Evolutionary conservation across 1,284 basidiomycete species (phyloP).

Genomic region (Neolentinus lepideus): DNA sequence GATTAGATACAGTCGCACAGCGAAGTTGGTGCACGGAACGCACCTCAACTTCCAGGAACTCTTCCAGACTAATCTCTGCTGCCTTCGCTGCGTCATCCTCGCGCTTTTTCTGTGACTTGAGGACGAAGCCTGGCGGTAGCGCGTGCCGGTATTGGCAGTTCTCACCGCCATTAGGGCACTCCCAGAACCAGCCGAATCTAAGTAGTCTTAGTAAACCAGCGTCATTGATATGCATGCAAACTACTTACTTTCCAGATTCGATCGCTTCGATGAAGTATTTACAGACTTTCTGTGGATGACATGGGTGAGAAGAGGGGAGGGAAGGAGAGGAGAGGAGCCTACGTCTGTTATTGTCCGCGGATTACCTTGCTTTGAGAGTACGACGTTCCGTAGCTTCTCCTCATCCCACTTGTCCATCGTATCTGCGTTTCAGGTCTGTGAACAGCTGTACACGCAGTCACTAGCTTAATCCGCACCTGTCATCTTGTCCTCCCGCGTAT

Average conservation of each 20-base stretch:
- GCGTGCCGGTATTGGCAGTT: conserved; percentile 95
- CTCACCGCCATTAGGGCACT: conserved; percentile 79
- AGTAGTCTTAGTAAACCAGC: not conserved
- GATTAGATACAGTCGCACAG: not conserved
- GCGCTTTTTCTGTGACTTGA: conserved; percentile 88
- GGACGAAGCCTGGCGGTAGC: conserved; percentile 91
- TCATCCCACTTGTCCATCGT: conserved; percentile 99
- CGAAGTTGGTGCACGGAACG: conserved; percentile 13
- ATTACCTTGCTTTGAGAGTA: conserved; percentile 86
- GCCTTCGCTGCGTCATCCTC: conserved; percentile 82
- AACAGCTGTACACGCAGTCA: too few relatives aligned
- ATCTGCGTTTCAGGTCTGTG: too few relatives aligned
- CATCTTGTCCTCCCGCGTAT: conserved; percentile 77
- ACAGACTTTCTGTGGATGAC: conserved; percentile 77
- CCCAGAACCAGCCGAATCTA: conserved; percentile 92
- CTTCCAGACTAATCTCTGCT: conserved; percentile 88
- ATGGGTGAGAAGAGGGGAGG: conserved; percentile 1
- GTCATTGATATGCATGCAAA: not conserved
- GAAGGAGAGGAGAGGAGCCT: conserved; percentile 19
- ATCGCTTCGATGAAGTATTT: conserved; percentile 97
- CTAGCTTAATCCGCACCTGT: conserved; percentile 64
- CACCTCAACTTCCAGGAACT: conserved; percentile 97
- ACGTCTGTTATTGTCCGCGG: conserved; percentile 91
- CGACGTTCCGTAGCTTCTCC: conserved; percentile 83
- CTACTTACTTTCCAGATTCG: conserved; percentile 78